A percentile compares a stretch with the other conserved stretches of the same genome.
Conservation (phyloP, 108 stramenopile species). For the Craspedostauros australis region DNA sequence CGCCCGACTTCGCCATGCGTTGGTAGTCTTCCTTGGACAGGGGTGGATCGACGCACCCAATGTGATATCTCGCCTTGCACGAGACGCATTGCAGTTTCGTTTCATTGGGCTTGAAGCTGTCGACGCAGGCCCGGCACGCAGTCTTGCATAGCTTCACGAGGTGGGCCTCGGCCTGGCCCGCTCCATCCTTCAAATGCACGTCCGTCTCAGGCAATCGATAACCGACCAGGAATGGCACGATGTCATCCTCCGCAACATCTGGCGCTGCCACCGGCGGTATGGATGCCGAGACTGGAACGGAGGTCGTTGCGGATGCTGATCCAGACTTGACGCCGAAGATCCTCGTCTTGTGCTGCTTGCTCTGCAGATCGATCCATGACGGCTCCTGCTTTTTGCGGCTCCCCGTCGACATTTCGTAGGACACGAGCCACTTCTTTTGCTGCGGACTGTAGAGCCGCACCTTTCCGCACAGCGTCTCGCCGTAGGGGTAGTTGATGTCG, state of each 20-base stretch:
- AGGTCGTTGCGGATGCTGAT: conserved; percentile 6
- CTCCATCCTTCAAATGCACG: too few relatives aligned
- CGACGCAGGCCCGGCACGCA: conserved; percentile 50
- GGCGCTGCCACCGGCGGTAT: too few relatives aligned
- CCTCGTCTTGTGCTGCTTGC: conserved; percentile 37
- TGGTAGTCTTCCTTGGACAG: conserved; percentile 28
- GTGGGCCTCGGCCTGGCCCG: too few relatives aligned
- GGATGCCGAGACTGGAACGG: background rate
- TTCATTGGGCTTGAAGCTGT: conserved; percentile 29
- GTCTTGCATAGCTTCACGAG: too few relatives aligned
- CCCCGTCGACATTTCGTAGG: conserved; percentile 37
- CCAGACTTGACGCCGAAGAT: too few relatives aligned
- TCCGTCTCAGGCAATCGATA: conserved; percentile 10
- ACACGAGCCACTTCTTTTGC: conserved; percentile 48
- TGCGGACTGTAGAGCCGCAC: conserved; percentile 32
- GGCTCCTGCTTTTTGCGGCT: conserved; percentile 37
- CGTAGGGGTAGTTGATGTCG: conserved; percentile 66
- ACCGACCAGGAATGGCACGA: conserved; percentile 46
- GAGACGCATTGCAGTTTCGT: conserved; percentile 25
- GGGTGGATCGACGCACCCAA: conserved; percentile 49
- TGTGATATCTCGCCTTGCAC: conserved; percentile 36
- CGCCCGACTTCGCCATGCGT: conserved; percentile 12
- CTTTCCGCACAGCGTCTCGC: conserved; percentile 44
- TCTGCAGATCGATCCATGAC: conserved; percentile 46
- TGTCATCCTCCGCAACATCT: conserved; percentile 30